phyloP scores from a whole-genome alignment of 257 asterid species.

The Fraxinus americana region DNA sequence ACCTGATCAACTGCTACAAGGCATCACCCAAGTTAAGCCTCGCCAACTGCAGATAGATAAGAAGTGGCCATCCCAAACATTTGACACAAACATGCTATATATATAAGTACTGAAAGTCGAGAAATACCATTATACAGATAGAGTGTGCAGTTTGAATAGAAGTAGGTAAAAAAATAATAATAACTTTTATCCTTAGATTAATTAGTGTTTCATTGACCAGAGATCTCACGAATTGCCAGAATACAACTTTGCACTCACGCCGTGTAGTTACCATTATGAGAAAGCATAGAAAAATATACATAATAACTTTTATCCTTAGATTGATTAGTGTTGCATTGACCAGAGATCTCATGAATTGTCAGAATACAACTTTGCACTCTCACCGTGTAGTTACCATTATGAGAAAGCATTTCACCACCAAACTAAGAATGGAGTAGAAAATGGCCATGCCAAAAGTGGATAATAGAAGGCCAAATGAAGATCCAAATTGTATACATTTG shows the following conservation, averaged over 20 bases:
- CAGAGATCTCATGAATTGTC: not conserved
- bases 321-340: not conserved
- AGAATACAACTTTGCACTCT: not conserved
- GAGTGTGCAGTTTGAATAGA: not conserved
- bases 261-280: not conserved
- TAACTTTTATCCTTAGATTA: not conserved
- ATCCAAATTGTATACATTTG: not conserved
- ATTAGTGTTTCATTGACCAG: not conserved
- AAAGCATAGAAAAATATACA: not conserved
- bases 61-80: not conserved
- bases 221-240: not conserved
- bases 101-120: not conserved
- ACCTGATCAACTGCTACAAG: not conserved
- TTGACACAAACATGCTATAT: not conserved
- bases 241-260: not conserved
- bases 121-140: not conserved
- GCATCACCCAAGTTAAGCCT: not conserved
- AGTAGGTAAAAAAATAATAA: not conserved
- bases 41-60: not conserved
- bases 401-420: not conserved
- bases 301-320: not conserved
- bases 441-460: not conserved
- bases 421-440: not conserved
- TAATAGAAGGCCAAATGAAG: not conserved
- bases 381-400: conserved; percentile 2